phyloP scores from a whole-genome alignment of 176 grass and related monocot genomes.

The Aechmea fasciata region DNA sequence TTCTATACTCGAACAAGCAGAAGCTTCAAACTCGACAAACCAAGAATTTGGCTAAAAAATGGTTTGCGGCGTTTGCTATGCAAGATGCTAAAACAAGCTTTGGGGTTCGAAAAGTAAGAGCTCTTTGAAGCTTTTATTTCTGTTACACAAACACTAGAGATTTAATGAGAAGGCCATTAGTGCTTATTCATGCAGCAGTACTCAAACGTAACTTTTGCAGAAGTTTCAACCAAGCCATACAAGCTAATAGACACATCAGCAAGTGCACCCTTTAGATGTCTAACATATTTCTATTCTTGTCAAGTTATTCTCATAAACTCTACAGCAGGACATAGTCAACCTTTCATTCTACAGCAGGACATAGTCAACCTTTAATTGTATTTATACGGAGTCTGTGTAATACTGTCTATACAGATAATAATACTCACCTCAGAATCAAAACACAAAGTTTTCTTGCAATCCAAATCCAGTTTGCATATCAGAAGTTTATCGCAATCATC shows the following conservation, averaged over 20 bases:
- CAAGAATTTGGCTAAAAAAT: too few species aligned
- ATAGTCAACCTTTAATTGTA: background rate
- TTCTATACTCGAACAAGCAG: too few species aligned
- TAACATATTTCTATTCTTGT: background rate
- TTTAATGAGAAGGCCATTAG: too few species aligned
- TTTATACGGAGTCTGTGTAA: background rate
- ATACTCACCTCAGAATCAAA: slow-evolving; percentile 72
- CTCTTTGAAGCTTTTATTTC: too few species aligned
- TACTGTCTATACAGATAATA: background rate
- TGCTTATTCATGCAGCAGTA: too few species aligned
- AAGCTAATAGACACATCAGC: background rate
- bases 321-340: background rate
- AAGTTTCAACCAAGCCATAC: background rate
- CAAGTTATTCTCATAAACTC: too few species aligned
- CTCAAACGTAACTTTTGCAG: too few species aligned
- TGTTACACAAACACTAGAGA: too few species aligned
- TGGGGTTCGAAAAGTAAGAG: too few species aligned
- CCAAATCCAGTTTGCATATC: slow-evolving; percentile 78
- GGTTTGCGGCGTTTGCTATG: too few species aligned
- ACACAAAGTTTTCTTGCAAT: slow-evolving; percentile 72
- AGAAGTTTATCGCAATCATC: slow-evolving; percentile 76
- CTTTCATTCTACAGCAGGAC: background rate
- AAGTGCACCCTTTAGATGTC: background rate
- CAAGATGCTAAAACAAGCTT: too few species aligned
- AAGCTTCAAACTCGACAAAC: too few species aligned